These are phyloP conservation scores for Globisporangium recalcitrans DNA, from an alignment of 352 stramenopile species.

Conservation along the genomic window DNA sequence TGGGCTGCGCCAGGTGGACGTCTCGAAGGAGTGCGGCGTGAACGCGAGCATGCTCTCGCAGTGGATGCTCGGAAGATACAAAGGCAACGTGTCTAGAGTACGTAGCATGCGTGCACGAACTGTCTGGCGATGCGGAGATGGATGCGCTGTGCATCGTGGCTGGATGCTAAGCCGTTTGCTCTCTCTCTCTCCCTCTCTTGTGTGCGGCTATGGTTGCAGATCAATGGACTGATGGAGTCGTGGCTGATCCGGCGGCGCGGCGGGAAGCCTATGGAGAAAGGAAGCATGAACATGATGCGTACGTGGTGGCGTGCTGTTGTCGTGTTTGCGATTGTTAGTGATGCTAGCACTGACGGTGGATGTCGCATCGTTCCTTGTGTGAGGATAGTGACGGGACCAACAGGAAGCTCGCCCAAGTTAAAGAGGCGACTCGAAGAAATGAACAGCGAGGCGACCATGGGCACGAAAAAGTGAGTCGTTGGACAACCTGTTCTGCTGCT, in stretches of 20 bases:
- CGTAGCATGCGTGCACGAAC: conserved; percentile 4
- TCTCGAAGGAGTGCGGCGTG: conserved; percentile 82
- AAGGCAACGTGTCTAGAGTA: conserved; percentile 76
- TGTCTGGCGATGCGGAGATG: not conserved
- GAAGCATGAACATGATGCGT: conserved; percentile 41
- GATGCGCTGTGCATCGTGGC: not conserved
- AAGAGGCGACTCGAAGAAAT: conserved; percentile 63
- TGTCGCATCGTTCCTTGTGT: not conserved
- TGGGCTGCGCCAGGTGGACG: conserved; percentile 72
- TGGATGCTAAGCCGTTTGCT: not conserved
- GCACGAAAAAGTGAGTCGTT: conserved; percentile 32
- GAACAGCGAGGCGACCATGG: conserved; percentile 32
- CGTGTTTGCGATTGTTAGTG: too few species aligned
- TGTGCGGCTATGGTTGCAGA: conserved; percentile 24
- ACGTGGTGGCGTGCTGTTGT: not conserved
- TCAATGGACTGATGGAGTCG: conserved; percentile 83
- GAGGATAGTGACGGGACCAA: conserved; percentile 40
- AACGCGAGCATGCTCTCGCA: conserved; percentile 85
- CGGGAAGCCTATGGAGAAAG: conserved; percentile 78
- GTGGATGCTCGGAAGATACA: conserved; percentile 85
- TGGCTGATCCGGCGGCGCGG: conserved; percentile 78
- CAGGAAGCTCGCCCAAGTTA: conserved; percentile 59
- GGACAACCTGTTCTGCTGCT: not conserved
- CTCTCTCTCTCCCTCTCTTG: not conserved
- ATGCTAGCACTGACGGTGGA: not conserved